Base-by-base conservation (phyloP, 2,329 filamentous ascomycete species). In the Trichophyton mentagrophytes region DNA sequence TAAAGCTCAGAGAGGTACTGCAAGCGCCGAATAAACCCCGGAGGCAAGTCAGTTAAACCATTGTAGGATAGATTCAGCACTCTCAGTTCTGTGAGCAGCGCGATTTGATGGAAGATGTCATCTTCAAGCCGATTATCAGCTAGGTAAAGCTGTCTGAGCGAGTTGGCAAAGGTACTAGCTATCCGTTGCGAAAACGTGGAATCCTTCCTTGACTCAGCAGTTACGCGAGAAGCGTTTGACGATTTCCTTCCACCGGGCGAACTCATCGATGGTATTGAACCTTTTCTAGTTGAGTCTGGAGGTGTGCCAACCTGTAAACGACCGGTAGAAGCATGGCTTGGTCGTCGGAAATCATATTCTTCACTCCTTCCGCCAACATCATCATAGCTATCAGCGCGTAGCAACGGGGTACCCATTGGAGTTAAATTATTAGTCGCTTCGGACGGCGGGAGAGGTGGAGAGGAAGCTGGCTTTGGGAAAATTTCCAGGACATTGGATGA, bases 31-130 rank as follows among this genome's bases (percentile, higher is more conserved):
- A 99, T 86, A 1, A 90, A 89, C 61, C 91, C 82, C 64, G 90
- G 86, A 2, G 93, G 93, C 74, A 99, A 87, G 67, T 99, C 93
- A 63, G 88, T 91, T 55, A 99, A 82, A 64, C 91, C 87, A 67
- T 99, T 99, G 76, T 96, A 97, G 0, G 92, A 95, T 36, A 99
- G 75, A 67, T 99, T 99, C 62, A 99, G 81, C 25, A 95, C 83
- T 22, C 92, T 85, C 58, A 99, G 76, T 73, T 97, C 93, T 1
- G 85, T 81, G 3, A 97, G 81, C 2, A 92, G 78, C 0, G 85
- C 88, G 51, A 99, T 80, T 72, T 97, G 89, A 65, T 96, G 90
- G 70, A 97, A 97, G 0, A 96, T 88, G 67, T 97, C 92, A 67
- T 97, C 93, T 61, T 93, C 89, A 25, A 99, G 81, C 63, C 91